Base-by-base conservation (phyloP, 192 early-diverging fungal genomes). In the Chytriomyces sp. region DNA sequence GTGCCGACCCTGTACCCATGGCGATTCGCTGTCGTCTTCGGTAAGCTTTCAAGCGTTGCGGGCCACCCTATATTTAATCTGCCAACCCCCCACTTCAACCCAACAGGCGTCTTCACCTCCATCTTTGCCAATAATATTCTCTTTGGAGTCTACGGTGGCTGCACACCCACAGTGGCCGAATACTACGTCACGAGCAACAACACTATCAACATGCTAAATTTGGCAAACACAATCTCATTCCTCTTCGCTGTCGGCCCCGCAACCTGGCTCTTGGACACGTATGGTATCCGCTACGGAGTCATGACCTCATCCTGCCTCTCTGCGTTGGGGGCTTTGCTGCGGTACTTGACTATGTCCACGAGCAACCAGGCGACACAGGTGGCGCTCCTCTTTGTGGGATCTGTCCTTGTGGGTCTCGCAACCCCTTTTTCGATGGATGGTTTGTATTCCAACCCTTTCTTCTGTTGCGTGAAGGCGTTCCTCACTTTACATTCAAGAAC, bases 201-300 rank as follows among this genome's bases (percentile, higher is more conserved):
- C 8, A 26, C 36, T 32, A 70, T 70, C 36, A 70, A 33, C 3
- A 39, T 17, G 17, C 38, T 70, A 38, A 59, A 26, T 6, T 7
- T 70, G 14, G 8, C 12, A 14, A 55, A 70, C 39, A 26, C 68
- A 7, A 36, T 31, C 19, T 34, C 57, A 10, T 57, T 39, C 37
- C 17, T 70, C 14, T 28, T 37, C 6, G 8, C 53, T 1, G 4
- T 37, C 34, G 57, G 38, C 32, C 68, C 68, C 5, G n/a, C 52
- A 32, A 70, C 53, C 5, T 70, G 68, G 68, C 56, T 70, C 3
- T 39, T 70, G 14, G 57, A 70, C 68, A 70, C 49, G 68, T 70
- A 33, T 22, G 44, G 44, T 22, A 49, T 49, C 44, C 12, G 22
- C 14, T 12, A 12, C 1, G 44, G 44, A 19, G 14, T 49, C 44